Conservation (phyloP, 768 basidiomycete species). For the Pholiota conissans region DNA sequence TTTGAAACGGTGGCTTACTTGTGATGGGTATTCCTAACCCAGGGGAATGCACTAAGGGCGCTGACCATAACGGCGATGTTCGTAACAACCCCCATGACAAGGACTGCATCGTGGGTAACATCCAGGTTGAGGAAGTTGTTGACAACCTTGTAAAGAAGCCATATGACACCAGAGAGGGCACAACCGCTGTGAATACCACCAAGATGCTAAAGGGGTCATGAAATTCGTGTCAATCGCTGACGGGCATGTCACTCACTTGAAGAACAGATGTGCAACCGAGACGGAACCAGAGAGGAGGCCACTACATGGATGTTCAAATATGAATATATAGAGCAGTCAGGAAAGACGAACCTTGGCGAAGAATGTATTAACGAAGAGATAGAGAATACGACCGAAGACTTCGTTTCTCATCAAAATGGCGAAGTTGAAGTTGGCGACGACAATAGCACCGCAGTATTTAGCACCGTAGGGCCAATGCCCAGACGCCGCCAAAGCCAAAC, state of each 20-base stretch:
- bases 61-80: slow-evolving; percentile 57
- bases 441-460: slow-evolving; percentile 63
- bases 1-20: slow-evolving; percentile 49
- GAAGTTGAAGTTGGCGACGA: slow-evolving; percentile 70
- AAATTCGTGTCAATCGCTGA: slow-evolving; percentile 8
- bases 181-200: slow-evolving; percentile 82
- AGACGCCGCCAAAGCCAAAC: slow-evolving; percentile 57
- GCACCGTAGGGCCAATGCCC: slow-evolving; percentile 67
- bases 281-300: slow-evolving; percentile 73
- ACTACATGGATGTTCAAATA: slow-evolving; percentile 37
- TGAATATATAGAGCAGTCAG: not conserved
- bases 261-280: slow-evolving; percentile 73
- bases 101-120: slow-evolving; percentile 52
- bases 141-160: slow-evolving; percentile 66
- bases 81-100: slow-evolving; percentile 63
- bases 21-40: slow-evolving; percentile 80
- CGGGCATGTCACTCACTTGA: slow-evolving; percentile 40
- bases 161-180: slow-evolving; percentile 66
- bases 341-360: slow-evolving; percentile 60
- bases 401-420: slow-evolving; percentile 78
- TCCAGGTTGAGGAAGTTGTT: slow-evolving; percentile 51
- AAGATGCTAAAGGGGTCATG: slow-evolving; percentile 49
- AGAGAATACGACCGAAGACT: slow-evolving; percentile 70
- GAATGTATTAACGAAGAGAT: slow-evolving; percentile 61
- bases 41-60: slow-evolving; percentile 69